phyloP scores from a whole-genome alignment of 2,329 filamentous ascomycete genomes.

The Cordyceps fumosorosea region DNA sequence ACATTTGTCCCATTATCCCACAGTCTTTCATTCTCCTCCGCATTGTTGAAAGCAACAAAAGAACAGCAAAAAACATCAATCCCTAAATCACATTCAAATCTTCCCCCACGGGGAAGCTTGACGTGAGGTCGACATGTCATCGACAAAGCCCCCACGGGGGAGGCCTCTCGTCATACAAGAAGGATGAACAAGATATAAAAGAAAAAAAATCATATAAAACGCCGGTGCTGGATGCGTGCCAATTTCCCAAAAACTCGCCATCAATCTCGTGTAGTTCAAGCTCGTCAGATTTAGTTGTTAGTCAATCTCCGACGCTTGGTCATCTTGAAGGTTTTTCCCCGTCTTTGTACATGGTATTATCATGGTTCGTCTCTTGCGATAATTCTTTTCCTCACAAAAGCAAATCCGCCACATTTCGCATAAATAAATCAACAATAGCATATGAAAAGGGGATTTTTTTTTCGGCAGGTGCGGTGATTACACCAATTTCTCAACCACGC shows the following conservation, averaged over 20 bases:
- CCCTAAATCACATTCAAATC: neutral
- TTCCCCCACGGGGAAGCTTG: neutral
- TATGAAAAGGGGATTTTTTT: neutral
- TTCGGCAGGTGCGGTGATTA: conserved; percentile 16
- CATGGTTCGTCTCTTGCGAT: neutral
- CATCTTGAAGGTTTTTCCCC: too few species aligned
- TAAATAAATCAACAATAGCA: neutral
- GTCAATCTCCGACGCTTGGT: too few species aligned
- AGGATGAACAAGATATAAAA: neutral
- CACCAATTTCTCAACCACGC: conserved; percentile 60
- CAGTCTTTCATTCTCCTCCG: neutral
- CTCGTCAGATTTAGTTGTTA: neutral
- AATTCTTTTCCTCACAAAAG: neutral
- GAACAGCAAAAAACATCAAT: neutral
- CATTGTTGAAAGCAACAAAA: neutral
- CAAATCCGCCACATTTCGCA: neutral
- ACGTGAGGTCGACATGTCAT: neutral
- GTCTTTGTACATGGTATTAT: neutral
- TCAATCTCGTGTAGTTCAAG: neutral
- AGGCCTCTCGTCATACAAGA: neutral
- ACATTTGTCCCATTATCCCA: neutral
- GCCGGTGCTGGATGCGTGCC: conserved; percentile 9
- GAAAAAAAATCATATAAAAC: neutral
- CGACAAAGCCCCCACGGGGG: neutral
- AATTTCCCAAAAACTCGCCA: conserved; percentile 1